phyloP scores from a whole-genome alignment of 164 flowering plant species.

The Dillenia turbinata region DNA sequence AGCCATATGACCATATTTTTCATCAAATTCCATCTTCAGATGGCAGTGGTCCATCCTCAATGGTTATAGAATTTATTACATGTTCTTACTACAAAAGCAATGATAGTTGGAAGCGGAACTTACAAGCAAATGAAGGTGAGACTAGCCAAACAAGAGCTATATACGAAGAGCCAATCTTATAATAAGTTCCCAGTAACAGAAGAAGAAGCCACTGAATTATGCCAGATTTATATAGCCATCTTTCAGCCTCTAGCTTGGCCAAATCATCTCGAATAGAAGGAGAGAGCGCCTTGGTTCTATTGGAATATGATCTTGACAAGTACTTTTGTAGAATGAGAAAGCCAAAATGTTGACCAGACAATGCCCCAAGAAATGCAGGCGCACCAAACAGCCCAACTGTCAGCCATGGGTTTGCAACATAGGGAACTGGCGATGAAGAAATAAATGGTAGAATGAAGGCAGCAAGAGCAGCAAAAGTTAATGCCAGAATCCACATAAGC shows the following conservation, averaged over 20 bases:
- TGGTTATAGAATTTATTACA: too few species aligned
- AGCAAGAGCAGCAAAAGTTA: slow-evolving; percentile 53
- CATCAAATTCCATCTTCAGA: too few species aligned
- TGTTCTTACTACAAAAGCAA: too few species aligned
- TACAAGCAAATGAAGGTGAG: slow-evolving; percentile 91
- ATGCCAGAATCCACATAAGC: slow-evolving; percentile 71
- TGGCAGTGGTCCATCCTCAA: too few species aligned
- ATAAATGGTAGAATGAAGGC: slow-evolving; percentile 64
- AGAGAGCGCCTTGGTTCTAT: slow-evolving; percentile 29
- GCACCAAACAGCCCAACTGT: slow-evolving; percentile 78
- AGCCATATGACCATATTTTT: too few species aligned
- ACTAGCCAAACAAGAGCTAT: slow-evolving; percentile 84
- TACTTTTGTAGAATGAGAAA: slow-evolving; percentile 50
- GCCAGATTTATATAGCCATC: slow-evolving; percentile 94
- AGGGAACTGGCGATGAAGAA: slow-evolving; percentile 73
- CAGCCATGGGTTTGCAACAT: slow-evolving; percentile 77
- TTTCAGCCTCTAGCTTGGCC: slow-evolving; percentile 79
- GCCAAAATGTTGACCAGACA: slow-evolving; percentile 81
- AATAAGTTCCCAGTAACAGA: slow-evolving; percentile 60
- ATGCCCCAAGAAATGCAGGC: slow-evolving; percentile 87
- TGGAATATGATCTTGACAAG: slow-evolving; percentile 34
- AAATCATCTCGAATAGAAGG: slow-evolving; percentile 34
- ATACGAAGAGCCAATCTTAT: slow-evolving; percentile 75
- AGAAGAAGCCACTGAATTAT: slow-evolving; percentile 78
- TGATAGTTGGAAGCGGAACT: slow-evolving; percentile 20